phyloP scores from a whole-genome alignment of 225 moss, liverwort and hornwort genomes.

The Sphagnum contortum region DNA sequence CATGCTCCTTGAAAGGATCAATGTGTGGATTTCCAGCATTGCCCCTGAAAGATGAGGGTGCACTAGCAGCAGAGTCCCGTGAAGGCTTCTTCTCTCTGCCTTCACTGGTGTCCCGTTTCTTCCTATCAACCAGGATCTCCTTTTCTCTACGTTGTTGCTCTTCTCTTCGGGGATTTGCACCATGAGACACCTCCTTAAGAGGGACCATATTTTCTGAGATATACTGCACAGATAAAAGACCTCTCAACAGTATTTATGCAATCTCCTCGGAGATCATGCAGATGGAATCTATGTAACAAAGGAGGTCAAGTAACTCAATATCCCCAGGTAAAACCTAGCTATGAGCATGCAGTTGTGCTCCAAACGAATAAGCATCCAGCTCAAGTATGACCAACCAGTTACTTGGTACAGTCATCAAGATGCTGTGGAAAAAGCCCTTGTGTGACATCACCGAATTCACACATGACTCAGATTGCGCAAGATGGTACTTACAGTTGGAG shows the following conservation, averaged over 20 bases:
- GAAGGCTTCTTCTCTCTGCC: conserved; percentile 65
- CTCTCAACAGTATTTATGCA: no score
- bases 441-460: no score
- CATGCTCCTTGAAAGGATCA: conserved; percentile 49
- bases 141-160: conserved; percentile 72
- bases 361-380: no score
- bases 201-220: conserved; percentile 25
- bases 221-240: conserved; percentile 20
- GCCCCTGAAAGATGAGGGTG: conserved; percentile 23
- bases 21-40: conserved; percentile 25
- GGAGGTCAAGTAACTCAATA: no score
- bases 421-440: no score
- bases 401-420: no score
- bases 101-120: conserved; percentile 55
- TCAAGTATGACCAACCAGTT: no score
- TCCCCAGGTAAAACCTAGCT: no score
- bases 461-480: no score
- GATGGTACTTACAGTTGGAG: conserved; percentile 36
- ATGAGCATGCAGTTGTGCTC: no score
- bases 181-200: conserved; percentile 45
- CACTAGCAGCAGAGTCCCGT: conserved; percentile 35
- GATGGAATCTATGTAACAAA: no score
- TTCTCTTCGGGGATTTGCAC: conserved; percentile 40
- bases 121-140: conserved; percentile 58
- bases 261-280: no score